Conservation (phyloP, 495 filamentous ascomycete species). For the Daldinia loculata region DNA sequence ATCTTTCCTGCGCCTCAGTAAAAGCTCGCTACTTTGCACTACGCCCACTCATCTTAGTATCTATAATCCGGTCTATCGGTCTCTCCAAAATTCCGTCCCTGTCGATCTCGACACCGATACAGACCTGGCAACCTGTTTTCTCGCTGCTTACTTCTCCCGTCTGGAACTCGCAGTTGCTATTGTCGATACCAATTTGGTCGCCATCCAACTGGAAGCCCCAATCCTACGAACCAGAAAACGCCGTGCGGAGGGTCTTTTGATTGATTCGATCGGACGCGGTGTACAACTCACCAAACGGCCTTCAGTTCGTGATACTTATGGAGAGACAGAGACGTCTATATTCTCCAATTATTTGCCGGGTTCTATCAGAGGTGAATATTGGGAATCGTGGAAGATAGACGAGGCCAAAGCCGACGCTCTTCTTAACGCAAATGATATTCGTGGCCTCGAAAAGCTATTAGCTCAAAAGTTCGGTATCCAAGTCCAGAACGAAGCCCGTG, state of each 20-base stretch:
- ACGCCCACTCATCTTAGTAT: constrained; percentile 56
- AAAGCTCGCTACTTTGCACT: constrained; percentile 58
- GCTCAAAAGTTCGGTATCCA: constrained; percentile 54
- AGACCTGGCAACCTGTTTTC: constrained; percentile 46
- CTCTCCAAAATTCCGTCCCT: constrained; percentile 64
- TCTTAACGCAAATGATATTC: constrained; percentile 53
- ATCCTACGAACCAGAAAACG: constrained; percentile 66
- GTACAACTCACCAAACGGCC: constrained; percentile 43
- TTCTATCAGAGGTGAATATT: constrained; percentile 48
- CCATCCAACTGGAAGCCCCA: constrained; percentile 70
- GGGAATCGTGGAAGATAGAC: constrained; percentile 47
- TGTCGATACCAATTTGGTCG: constrained; percentile 63
- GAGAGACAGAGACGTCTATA: constrained; percentile 39
- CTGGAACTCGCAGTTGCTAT: constrained; percentile 69
- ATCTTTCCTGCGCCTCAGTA: constrained; percentile 64
- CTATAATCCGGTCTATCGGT: constrained; percentile 73
- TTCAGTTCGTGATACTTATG: constrained; percentile 16
- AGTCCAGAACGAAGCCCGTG: constrained; percentile 26
- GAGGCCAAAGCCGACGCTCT: constrained; percentile 57
- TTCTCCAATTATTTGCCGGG: constrained; percentile 53
- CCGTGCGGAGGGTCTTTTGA: constrained; percentile 70
- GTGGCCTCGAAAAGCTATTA: constrained; percentile 63
- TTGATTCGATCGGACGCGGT: constrained; percentile 74
- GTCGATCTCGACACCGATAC: constrained; percentile 47
- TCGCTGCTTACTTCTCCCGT: constrained; percentile 70